Evolutionary conservation across 306 rosid species (phyloP).

Genomic region (Glycine soja): DNA sequence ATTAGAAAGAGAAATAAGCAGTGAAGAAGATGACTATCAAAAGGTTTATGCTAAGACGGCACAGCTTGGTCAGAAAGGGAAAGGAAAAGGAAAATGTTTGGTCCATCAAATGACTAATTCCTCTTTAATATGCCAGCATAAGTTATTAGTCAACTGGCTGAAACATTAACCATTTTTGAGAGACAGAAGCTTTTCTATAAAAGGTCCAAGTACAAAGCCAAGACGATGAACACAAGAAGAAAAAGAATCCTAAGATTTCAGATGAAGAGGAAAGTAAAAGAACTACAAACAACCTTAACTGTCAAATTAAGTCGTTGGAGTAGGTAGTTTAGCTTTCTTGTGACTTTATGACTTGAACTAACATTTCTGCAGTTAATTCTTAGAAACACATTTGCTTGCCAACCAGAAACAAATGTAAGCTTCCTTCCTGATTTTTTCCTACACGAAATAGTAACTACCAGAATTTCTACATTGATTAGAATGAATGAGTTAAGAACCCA

Average conservation of each 20-base stretch:
- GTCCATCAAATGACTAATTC: conserved; percentile 15
- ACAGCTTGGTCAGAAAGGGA: not conserved
- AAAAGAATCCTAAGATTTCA: not conserved
- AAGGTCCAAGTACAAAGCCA: not conserved
- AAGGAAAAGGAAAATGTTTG: conserved; percentile 32
- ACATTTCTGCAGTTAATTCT: conserved; percentile 43
- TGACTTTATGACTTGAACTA: conserved; percentile 37
- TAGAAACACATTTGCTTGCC: conserved; percentile 27
- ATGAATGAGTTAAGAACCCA: conserved; percentile 38
- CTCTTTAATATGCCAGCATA: not conserved
- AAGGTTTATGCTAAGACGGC: conserved; percentile 6
- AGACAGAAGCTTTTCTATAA: conserved; percentile 15
- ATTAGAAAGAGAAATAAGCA: conserved; percentile 40
- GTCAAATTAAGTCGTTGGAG: conserved; percentile 41
- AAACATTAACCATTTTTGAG: conserved; percentile 14
- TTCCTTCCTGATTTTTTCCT: conserved; percentile 17
- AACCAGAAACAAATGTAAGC: conserved; percentile 42
- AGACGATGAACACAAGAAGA: conserved; percentile 1
- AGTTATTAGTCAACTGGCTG: not conserved
- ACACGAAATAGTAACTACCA: conserved; percentile 38
- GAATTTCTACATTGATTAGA: conserved; percentile 42
- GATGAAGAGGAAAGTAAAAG: conserved; percentile 7
- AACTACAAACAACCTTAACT: not conserved
- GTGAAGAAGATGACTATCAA: conserved; percentile 6
- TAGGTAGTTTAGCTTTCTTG: conserved; percentile 41